These are phyloP conservation scores for Serendipita vermifera DNA, from an alignment of 768 basidiomycete species.

Conservation along the genomic window DNA sequence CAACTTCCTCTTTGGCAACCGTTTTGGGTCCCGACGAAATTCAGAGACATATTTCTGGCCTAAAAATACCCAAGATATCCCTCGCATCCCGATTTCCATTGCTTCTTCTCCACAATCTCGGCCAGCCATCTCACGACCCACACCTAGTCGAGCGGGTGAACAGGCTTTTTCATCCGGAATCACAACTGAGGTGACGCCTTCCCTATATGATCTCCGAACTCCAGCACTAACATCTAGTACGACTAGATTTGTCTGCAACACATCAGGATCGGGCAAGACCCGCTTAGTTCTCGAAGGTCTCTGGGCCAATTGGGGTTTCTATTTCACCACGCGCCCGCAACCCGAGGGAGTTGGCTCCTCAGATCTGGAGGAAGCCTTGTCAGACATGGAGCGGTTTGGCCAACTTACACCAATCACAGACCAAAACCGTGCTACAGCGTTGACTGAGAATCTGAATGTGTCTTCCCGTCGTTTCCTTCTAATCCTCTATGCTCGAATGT, in stretches of 20 bases:
- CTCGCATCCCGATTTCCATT: neutral
- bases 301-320: constrained; percentile 4
- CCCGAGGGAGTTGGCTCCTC: constrained; percentile 9
- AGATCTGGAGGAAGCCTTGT: neutral
- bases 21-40: neutral
- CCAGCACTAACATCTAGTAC: too few relatives aligned
- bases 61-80: neutral
- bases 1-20: constrained; percentile 1
- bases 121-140: constrained; percentile 1
- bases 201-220: too few relatives aligned
- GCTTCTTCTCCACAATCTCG: neutral
- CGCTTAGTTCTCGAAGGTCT: constrained; percentile 9
- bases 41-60: neutral
- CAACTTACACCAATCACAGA: neutral
- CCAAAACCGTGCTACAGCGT: neutral
- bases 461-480: neutral
- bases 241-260: constrained; percentile 7
- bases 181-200: too few relatives aligned
- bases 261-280: constrained; percentile 11
- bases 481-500: neutral
- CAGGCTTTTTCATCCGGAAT: neutral
- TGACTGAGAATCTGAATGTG: neutral
- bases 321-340: constrained; percentile 12
- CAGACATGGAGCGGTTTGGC: too few relatives aligned
- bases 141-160: neutral